These are phyloP conservation scores for Fusarium coicis DNA, from an alignment of 2,329 filamentous ascomycete genomes.

Conservation along the genomic window DNA sequence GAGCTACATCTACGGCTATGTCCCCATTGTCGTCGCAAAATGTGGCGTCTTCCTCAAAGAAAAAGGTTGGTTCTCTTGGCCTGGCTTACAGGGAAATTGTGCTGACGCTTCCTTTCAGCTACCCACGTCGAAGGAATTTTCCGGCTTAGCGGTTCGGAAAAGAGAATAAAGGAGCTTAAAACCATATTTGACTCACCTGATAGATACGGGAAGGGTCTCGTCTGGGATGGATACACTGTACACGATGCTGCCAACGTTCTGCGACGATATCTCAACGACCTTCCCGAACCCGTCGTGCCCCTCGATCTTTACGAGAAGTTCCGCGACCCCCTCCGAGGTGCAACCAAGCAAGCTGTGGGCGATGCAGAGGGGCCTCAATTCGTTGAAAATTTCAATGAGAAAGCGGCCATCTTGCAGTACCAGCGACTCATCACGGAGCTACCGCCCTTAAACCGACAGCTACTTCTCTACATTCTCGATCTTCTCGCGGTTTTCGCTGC, in stretches of 20 bases:
- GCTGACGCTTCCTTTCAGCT: conserved; percentile 64
- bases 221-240: conserved; percentile 98
- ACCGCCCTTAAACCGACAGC: conserved; percentile 90
- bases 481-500: conserved; percentile 95
- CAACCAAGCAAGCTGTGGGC: conserved; percentile 78
- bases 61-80: conserved; percentile 74
- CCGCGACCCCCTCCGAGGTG: conserved; percentile 79
- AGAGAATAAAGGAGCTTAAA: conserved; percentile 97
- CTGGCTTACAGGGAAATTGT: neutral
- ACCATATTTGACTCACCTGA: conserved; percentile 92
- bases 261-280: conserved; percentile 92
- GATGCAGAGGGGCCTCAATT: conserved; percentile 76
- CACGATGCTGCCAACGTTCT: conserved; percentile 98
- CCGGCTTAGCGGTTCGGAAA: conserved; percentile 93
- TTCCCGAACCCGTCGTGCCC: conserved; percentile 96
- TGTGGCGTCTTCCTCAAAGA: conserved; percentile 98
- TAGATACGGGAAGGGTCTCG: conserved; percentile 93
- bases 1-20: conserved; percentile 98
- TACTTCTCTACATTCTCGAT: conserved; percentile 95
- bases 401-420: conserved; percentile 82
- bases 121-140: conserved; percentile 97
- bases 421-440: conserved; percentile 92
- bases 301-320: conserved; percentile 93
- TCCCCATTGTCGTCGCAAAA: conserved; percentile 97
- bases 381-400: conserved; percentile 70